A percentile compares a stretch with the other conserved stretches of the same genome.
phyloP scores from a whole-genome alignment of 352 stramenopile species.

The Globisporangium nunn region DNA sequence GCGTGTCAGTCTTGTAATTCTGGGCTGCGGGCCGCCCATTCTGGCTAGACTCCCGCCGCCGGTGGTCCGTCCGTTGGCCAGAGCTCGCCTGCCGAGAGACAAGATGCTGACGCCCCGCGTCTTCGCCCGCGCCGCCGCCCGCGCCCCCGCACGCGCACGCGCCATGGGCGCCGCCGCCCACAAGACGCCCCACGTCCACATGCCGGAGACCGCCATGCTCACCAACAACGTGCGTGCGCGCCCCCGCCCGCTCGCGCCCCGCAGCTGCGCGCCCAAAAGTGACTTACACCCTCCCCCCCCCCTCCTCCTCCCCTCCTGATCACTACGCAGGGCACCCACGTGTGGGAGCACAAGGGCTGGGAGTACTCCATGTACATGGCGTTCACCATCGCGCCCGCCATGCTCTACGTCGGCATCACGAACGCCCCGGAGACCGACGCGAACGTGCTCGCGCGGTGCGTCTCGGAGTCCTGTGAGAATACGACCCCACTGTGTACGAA shows the following conservation, averaged over 20 bases:
- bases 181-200: conserved; percentile 45
- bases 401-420: conserved; percentile 72
- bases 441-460: conserved; percentile 71
- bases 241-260: too few relatives aligned
- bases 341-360: conserved; percentile 78
- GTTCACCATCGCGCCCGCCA: conserved; percentile 55
- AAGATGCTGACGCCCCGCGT: conserved; percentile 21
- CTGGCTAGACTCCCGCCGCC: background rate
- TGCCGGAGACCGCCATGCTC: conserved; percentile 84
- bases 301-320: too few relatives aligned
- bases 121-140: too few relatives aligned
- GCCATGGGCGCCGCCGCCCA: conserved; percentile 33
- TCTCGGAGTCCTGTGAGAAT: background rate
- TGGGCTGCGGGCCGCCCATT: too few relatives aligned
- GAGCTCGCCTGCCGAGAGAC: background rate
- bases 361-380: conserved; percentile 78
- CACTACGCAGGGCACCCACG: conserved; percentile 49
- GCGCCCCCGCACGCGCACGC: conserved; percentile 13
- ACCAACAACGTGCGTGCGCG: conserved; percentile 69
- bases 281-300: too few relatives aligned
- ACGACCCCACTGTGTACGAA: background rate
- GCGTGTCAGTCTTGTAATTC: too few relatives aligned
- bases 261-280: too few relatives aligned
- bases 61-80: conserved; percentile 1
- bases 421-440: conserved; percentile 81